These are phyloP conservation scores for Ganoderma lucidum DNA, from an alignment of 1,284 basidiomycete species.

Conservation along the genomic window DNA sequence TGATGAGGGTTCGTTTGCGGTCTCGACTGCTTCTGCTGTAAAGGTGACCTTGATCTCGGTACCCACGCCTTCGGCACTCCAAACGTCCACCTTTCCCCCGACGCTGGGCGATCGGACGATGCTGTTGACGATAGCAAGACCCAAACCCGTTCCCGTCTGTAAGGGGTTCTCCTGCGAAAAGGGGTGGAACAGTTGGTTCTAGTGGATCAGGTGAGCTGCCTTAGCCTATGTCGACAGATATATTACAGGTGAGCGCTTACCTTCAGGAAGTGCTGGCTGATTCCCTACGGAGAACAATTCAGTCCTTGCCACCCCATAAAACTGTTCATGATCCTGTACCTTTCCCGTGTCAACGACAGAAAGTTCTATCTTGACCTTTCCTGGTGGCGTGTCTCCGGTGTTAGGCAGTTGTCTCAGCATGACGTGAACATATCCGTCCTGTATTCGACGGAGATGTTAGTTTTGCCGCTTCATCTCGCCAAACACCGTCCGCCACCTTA, in stretches of 20 bases:
- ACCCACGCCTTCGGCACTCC: slow-evolving; percentile 89
- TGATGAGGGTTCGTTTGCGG: slow-evolving; percentile 45
- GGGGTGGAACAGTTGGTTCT: slow-evolving; percentile 97
- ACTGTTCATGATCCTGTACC: slow-evolving; percentile 45
- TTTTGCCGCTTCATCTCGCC: background rate
- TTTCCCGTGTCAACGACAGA: slow-evolving; percentile 93
- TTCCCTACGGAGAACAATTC: slow-evolving; percentile 60
- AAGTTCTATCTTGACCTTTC: slow-evolving; percentile 78
- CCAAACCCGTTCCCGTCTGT: slow-evolving; percentile 93
- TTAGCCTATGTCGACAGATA: background rate
- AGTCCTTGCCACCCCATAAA: background rate
- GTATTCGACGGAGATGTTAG: slow-evolving; percentile 31
- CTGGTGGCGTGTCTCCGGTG: slow-evolving; percentile 52
- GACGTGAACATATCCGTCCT: slow-evolving; percentile 91
- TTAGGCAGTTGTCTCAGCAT: slow-evolving; percentile 79
- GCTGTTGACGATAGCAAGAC: slow-evolving; percentile 96
- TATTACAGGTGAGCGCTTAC: slow-evolving; percentile 43
- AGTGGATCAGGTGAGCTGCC: slow-evolving; percentile 17
- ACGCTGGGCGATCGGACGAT: slow-evolving; percentile 89
- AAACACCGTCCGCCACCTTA: slow-evolving; percentile 41
- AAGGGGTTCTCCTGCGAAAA: slow-evolving; percentile 95
- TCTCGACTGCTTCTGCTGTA: slow-evolving; percentile 71
- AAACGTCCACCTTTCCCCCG: slow-evolving; percentile 88
- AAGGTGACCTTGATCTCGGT: slow-evolving; percentile 94
- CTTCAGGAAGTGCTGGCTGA: slow-evolving; percentile 88